These are phyloP conservation scores for Cryphonectria nitschkei DNA, from an alignment of 2,329 filamentous ascomycete genomes.

Conservation along the genomic window DNA sequence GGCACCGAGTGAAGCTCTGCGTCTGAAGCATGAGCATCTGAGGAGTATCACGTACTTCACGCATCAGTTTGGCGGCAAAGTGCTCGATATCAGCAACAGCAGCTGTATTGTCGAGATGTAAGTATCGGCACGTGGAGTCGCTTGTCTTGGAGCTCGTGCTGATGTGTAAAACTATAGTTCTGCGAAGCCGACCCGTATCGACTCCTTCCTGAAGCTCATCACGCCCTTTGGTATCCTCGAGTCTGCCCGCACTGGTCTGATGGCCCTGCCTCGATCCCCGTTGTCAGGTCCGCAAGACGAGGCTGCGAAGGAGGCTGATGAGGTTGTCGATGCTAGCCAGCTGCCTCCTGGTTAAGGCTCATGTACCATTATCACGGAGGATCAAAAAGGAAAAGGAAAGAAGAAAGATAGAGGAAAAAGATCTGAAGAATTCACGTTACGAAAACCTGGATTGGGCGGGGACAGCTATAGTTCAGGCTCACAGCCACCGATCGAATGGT, in stretches of 20 bases:
- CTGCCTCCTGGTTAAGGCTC: constrained; percentile 79
- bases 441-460: not conserved
- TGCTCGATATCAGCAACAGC: constrained; percentile 95
- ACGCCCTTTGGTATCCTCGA: constrained; percentile 94
- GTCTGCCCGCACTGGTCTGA: constrained; percentile 91
- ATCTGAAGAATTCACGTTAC: not conserved
- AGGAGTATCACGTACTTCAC: constrained; percentile 95
- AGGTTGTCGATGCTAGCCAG: constrained; percentile 92
- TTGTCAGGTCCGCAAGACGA: constrained; percentile 75
- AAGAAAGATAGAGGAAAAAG: constrained; percentile 5
- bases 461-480: constrained; percentile 3
- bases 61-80: constrained; percentile 97
- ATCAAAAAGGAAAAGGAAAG: not conserved
- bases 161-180: constrained; percentile 58
- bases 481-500: constrained; percentile 9
- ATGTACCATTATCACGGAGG: constrained; percentile 15
- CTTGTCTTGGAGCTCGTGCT: not conserved
- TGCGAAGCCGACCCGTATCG: constrained; percentile 90
- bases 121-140: constrained; percentile 43
- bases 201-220: constrained; percentile 97
- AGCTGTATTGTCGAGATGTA: constrained; percentile 98
- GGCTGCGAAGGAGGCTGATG: constrained; percentile 80
- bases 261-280: constrained; percentile 93
- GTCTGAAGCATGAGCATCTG: constrained; percentile 97
- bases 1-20: constrained; percentile 82